phyloP scores from a whole-genome alignment of 78 protist species.

The Protostelium mycophagum region DNA sequence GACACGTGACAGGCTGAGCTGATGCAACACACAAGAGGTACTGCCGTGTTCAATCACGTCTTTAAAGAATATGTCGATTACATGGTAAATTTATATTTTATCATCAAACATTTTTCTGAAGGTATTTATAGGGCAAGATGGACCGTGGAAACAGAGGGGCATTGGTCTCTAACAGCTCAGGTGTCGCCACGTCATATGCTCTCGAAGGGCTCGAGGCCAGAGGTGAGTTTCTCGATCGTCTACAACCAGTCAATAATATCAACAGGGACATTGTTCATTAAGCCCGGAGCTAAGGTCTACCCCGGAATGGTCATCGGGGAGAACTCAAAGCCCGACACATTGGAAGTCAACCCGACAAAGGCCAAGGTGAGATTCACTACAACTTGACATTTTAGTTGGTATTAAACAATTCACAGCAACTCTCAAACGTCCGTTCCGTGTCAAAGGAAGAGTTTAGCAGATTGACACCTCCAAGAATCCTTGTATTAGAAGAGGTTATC shows the following conservation, averaged over 20 bases:
- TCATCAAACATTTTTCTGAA: background rate
- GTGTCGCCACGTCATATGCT: slow-evolving; percentile 64
- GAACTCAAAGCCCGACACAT: slow-evolving; percentile 38
- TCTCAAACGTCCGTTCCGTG: slow-evolving; percentile 71
- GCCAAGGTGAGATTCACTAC: slow-evolving; percentile 27
- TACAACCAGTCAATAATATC: background rate
- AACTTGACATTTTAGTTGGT: background rate
- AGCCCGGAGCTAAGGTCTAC: slow-evolving; percentile 71
- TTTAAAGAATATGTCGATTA: slow-evolving; percentile 64
- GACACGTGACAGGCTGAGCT: slow-evolving; percentile 15
- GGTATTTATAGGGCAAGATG: slow-evolving; percentile 25
- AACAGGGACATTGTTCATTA: slow-evolving; percentile 38
- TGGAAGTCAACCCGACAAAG: slow-evolving; percentile 72
- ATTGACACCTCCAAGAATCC: slow-evolving; percentile 46
- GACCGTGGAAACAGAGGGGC: slow-evolving; percentile 61
- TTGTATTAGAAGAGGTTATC: slow-evolving; percentile 76
- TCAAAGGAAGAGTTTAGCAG: slow-evolving; percentile 59
- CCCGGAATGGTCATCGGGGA: slow-evolving; percentile 85
- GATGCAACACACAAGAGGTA: slow-evolving; percentile 71
- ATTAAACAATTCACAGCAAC: slow-evolving; percentile 17
- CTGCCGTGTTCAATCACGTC: slow-evolving; percentile 65
- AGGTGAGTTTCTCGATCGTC: slow-evolving; percentile 12
- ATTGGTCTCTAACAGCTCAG: slow-evolving; percentile 64
- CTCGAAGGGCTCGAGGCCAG: slow-evolving; percentile 63
- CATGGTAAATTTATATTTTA: background rate